These are phyloP conservation scores for Metschnikowia borealis DNA, from an alignment of 805 yeast species.

Conservation along the genomic window DNA sequence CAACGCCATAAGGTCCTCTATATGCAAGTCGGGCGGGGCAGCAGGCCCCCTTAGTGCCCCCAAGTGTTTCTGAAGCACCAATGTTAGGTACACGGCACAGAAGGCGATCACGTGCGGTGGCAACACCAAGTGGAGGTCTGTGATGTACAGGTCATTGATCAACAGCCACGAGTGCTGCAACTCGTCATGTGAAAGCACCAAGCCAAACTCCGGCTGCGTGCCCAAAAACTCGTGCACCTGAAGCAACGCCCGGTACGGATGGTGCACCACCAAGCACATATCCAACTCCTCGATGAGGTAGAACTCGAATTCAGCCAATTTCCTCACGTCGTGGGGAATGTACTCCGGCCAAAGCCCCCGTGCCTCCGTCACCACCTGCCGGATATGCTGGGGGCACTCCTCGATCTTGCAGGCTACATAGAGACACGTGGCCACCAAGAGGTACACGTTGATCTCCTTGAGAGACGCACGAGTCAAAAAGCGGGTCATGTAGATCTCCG, in stretches of 20 bases:
- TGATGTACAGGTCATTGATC: constrained; percentile 82
- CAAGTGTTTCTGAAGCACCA: constrained; percentile 49
- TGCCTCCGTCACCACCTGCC: constrained; percentile 80
- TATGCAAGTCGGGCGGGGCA: constrained; percentile 24
- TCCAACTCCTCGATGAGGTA: constrained; percentile 86
- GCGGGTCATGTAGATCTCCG: constrained; percentile 79
- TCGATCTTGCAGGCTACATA: constrained; percentile 92
- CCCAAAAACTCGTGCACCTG: constrained; percentile 47
- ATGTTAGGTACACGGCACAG: constrained; percentile 74
- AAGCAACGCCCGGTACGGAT: constrained; percentile 63
- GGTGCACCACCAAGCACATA: constrained; percentile 66
- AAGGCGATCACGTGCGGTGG: constrained; percentile 90
- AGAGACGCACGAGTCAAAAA: constrained; percentile 69
- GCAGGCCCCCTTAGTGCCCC: constrained; percentile 16
- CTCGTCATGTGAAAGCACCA: constrained; percentile 55
- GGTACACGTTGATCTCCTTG: constrained; percentile 77
- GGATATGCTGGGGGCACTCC: constrained; percentile 91
- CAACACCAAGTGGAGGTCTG: constrained; percentile 75
- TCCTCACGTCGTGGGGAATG: constrained; percentile 85
- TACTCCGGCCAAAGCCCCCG: constrained; percentile 92
- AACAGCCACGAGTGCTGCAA: constrained; percentile 85
- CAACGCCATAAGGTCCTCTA: constrained; percentile 36
- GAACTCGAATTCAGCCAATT: constrained; percentile 93
- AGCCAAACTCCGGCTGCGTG: constrained; percentile 27
- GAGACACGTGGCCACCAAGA: constrained; percentile 77